Conservation (phyloP, 768 basidiomycete species). For the Hypholoma fasciculare region DNA sequence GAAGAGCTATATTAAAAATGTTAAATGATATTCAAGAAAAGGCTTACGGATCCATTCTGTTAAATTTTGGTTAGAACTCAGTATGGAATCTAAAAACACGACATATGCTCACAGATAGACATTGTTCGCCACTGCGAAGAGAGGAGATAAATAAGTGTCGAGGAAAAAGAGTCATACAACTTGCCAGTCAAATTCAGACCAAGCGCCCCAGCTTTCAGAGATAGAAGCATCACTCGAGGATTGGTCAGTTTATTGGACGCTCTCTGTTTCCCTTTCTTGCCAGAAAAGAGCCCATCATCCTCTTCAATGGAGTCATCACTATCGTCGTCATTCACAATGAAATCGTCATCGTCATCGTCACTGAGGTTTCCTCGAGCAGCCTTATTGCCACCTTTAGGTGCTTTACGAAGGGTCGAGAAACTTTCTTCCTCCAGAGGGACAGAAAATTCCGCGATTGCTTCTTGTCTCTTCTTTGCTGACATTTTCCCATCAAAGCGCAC, state of each 20-base stretch:
- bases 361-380: conserved; percentile 5
- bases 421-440: conserved; percentile 51
- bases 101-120: conserved; percentile 64
- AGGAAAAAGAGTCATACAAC: neutral
- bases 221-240: conserved; percentile 84
- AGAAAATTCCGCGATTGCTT: conserved; percentile 73
- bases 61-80: conserved; percentile 8
- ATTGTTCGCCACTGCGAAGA: conserved; percentile 68
- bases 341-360: conserved; percentile 36
- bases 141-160: neutral
- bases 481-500: conserved; percentile 86
- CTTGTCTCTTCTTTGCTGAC: conserved; percentile 78
- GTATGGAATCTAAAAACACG: neutral
- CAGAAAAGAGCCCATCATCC: neutral
- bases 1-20: neutral
- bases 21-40: no score
- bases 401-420: neutral
- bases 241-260: conserved; percentile 46
- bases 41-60: conserved; percentile 82
- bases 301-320: conserved; percentile 30
- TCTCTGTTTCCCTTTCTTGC: conserved; percentile 21
- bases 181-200: conserved; percentile 78
- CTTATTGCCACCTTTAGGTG: neutral
- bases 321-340: conserved; percentile 31
- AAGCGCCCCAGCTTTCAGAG: conserved; percentile 83